Percentiles rank a stretch among this genome's conserved stretches.
Conservation (phyloP, 192 early-diverging fungal species). For the Backusella luteola region DNA sequence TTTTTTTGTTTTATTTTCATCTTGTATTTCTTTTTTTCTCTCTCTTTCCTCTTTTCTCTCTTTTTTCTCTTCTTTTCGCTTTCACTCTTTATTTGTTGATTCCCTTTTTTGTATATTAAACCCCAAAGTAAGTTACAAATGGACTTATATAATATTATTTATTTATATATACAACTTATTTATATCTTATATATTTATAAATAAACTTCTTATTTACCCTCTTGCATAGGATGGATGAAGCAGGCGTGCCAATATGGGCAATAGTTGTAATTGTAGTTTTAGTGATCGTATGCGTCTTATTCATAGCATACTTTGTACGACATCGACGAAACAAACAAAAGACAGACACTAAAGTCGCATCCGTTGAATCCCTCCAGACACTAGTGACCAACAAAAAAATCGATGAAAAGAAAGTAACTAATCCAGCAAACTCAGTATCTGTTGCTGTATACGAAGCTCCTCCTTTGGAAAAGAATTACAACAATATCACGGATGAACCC, state of each 20-base stretch:
- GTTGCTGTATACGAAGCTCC: not conserved
- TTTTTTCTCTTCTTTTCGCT: not conserved
- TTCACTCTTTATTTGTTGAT: not conserved
- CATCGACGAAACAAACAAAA: not conserved
- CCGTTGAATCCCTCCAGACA: constrained; percentile 5
- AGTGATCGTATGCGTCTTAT: not conserved
- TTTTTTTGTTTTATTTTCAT: not conserved
- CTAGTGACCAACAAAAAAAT: not conserved
- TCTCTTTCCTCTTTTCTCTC: not conserved
- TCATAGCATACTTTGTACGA: not conserved
- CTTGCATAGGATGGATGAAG: not conserved
- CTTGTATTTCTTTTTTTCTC: not conserved
- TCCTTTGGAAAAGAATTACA: not conserved
- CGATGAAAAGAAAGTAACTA: not conserved
- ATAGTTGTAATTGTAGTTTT: constrained; percentile 12
- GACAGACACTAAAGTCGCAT: not conserved
- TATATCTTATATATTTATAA: not conserved
- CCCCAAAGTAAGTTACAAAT: not conserved
- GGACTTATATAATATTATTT: not conserved
- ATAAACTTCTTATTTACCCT: not conserved
- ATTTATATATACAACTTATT: constrained; percentile 4
- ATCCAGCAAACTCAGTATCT: too few species aligned
- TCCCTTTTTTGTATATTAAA: not conserved
- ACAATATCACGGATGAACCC: constrained; percentile 9
- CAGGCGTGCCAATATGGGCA: constrained; percentile 5